These are phyloP conservation scores for Malassezia dermatis DNA, from an alignment of 1,284 basidiomycete genomes.

Conservation along the genomic window DNA sequence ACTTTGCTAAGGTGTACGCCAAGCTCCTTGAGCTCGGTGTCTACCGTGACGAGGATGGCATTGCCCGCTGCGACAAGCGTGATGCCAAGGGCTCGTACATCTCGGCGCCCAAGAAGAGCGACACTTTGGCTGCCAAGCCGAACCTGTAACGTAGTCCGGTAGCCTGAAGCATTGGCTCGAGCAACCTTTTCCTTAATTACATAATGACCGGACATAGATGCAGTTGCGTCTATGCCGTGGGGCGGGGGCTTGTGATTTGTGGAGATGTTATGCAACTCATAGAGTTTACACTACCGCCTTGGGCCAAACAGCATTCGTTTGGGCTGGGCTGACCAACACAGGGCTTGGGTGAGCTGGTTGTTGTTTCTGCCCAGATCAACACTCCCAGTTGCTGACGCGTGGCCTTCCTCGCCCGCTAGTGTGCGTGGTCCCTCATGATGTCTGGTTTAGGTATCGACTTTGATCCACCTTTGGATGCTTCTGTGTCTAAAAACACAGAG, in stretches of 20 bases:
- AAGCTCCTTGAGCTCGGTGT: slow-evolving; percentile 48
- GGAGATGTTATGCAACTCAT: neutral
- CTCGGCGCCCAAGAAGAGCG: slow-evolving; percentile 40
- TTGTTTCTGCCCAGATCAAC: neutral
- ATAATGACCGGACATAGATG: neutral
- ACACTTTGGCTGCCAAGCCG: slow-evolving; percentile 9
- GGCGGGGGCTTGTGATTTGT: neutral
- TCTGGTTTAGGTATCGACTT: slow-evolving; percentile 43
- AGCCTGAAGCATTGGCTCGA: neutral
- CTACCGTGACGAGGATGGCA: slow-evolving; percentile 42
- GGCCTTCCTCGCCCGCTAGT: neutral
- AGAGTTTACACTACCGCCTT: neutral
- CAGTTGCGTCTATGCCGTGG: no score
- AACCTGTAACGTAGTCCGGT: slow-evolving; percentile 2
- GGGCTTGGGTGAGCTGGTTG: neutral
- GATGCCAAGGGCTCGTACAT: slow-evolving; percentile 34
- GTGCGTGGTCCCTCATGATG: slow-evolving; percentile 15
- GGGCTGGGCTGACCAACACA: neutral
- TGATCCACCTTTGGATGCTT: slow-evolving; percentile 22
- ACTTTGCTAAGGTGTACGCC: slow-evolving; percentile 51
- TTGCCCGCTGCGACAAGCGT: slow-evolving; percentile 38
- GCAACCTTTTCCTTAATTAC: neutral
- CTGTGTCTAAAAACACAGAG: slow-evolving; percentile 13
- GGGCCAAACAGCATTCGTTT: neutral
- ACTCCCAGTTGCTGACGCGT: neutral